These are phyloP conservation scores for Diaporthe nobilis DNA, from an alignment of 2,329 filamentous ascomycete genomes.

Conservation along the genomic window DNA sequence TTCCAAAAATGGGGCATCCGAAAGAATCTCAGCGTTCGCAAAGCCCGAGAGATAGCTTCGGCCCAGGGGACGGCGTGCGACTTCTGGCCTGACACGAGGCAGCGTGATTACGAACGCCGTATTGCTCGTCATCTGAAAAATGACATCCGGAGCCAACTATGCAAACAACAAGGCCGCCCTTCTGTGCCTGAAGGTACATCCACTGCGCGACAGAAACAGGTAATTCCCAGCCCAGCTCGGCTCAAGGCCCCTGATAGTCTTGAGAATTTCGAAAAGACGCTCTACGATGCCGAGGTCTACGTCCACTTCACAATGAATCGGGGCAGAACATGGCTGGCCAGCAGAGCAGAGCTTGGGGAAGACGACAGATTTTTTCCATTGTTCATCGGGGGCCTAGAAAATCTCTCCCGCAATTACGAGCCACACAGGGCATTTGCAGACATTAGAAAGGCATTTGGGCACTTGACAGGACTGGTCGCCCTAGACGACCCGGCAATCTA, in stretches of 20 bases:
- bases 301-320: not conserved
- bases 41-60: conserved; percentile 18
- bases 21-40: conserved; percentile 23
- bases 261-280: conserved; percentile 16
- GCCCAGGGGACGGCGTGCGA: not conserved
- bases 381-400: conserved; percentile 29
- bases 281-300: conserved; percentile 16
- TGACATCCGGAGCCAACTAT: not conserved
- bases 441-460: conserved; percentile 16
- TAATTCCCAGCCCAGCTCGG: not conserved
- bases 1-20: conserved; percentile 33
- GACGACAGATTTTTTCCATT: conserved; percentile 19
- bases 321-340: not conserved
- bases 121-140: conserved; percentile 26
- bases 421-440: conserved; percentile 16
- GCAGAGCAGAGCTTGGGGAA: conserved; percentile 9
- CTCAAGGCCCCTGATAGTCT: not conserved
- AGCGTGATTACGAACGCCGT: conserved; percentile 19
- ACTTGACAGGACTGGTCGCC: conserved; percentile 2
- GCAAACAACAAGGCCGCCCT: too few species aligned
- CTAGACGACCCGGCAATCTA: conserved; percentile 28
- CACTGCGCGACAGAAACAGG: not conserved
- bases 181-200: too few species aligned
- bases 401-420: not conserved
- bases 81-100: conserved; percentile 30